Percentiles rank a stretch among this genome's conserved stretches.
These are phyloP conservation scores for Miscanthus lutarioriparius DNA, from an alignment of 176 grass and related monocot species.

Conservation along the genomic window DNA sequence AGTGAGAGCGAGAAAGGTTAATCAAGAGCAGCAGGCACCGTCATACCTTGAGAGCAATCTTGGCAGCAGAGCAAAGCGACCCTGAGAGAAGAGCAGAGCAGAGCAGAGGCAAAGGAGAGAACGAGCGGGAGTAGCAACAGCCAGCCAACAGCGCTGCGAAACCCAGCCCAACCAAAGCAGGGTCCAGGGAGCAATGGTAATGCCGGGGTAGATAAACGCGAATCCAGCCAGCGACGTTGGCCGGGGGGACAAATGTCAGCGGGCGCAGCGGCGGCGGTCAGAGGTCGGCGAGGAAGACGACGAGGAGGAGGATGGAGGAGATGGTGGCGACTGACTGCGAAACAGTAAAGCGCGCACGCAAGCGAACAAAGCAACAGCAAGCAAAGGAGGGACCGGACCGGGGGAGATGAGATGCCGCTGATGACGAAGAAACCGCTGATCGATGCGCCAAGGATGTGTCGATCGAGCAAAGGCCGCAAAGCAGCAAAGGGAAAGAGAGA, in stretches of 20 bases:
- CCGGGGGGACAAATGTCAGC: slow-evolving; percentile 31
- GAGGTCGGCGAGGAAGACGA: slow-evolving; percentile 8
- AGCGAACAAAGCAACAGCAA: background rate
- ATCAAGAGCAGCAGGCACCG: background rate
- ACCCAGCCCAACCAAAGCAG: background rate
- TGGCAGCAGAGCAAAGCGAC: background rate
- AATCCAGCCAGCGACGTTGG: background rate
- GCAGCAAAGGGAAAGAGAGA: background rate
- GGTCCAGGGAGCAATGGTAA: background rate
- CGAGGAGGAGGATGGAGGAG: background rate
- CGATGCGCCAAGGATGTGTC: background rate
- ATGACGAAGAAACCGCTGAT: background rate
- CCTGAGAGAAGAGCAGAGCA: background rate
- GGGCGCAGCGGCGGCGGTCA: slow-evolving; percentile 8
- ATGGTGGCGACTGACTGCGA: background rate
- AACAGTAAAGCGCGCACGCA: slow-evolving; percentile 13
- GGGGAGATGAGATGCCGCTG: background rate
- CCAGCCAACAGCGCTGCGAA: background rate
- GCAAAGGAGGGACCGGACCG: background rate
- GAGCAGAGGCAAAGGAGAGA: background rate
- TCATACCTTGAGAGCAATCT: background rate
- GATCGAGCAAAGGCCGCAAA: background rate
- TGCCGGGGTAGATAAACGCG: background rate
- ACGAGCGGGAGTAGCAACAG: background rate
- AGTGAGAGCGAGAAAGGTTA: background rate